Conservation (phyloP, 78 protist genomes). For the Dictyostelium purpureum region DNA sequence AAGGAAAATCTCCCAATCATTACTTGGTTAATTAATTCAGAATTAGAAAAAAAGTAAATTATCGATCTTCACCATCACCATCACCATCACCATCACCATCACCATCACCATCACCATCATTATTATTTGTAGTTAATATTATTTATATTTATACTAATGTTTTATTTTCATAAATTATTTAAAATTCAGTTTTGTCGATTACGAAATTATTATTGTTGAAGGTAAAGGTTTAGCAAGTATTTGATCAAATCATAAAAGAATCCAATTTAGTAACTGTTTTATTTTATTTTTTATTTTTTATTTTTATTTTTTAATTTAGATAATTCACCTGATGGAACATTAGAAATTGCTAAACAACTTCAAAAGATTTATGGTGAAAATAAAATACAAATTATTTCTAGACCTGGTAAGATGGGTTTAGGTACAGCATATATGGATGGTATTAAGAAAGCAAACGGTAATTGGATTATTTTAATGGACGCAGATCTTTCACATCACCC, state of each 20-base stretch:
- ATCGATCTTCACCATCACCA: too few relatives aligned
- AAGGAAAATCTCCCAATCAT: slow-evolving; percentile 94
- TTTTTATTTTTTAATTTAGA: too few relatives aligned
- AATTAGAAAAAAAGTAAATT: slow-evolving; percentile 45
- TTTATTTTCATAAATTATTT: background rate
- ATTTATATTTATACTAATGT: background rate
- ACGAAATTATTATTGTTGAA: slow-evolving; percentile 92
- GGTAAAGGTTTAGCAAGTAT: too few relatives aligned
- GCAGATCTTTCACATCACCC: slow-evolving; percentile 97
- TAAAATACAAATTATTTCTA: slow-evolving; percentile 73
- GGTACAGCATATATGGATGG: slow-evolving; percentile 94
- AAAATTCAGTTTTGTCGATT: slow-evolving; percentile 62
- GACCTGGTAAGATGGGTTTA: slow-evolving; percentile 93
- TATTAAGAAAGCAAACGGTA: slow-evolving; percentile 87
- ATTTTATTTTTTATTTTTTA: too few relatives aligned
- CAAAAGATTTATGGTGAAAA: slow-evolving; percentile 86
- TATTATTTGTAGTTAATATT: background rate
- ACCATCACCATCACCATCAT: too few relatives aligned
- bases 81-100: too few relatives aligned
- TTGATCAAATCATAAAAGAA: too few relatives aligned
- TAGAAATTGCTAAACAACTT: slow-evolving; percentile 85
- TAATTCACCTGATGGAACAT: slow-evolving; percentile 93
- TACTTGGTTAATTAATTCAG: slow-evolving; percentile 71
- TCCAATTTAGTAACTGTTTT: too few relatives aligned
- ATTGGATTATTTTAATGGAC: slow-evolving; percentile 94